A percentile compares a stretch with the other conserved stretches of the same genome.
Conservation (phyloP, 192 early-diverging fungal species). For the Geosiphon pyriformis region DNA sequence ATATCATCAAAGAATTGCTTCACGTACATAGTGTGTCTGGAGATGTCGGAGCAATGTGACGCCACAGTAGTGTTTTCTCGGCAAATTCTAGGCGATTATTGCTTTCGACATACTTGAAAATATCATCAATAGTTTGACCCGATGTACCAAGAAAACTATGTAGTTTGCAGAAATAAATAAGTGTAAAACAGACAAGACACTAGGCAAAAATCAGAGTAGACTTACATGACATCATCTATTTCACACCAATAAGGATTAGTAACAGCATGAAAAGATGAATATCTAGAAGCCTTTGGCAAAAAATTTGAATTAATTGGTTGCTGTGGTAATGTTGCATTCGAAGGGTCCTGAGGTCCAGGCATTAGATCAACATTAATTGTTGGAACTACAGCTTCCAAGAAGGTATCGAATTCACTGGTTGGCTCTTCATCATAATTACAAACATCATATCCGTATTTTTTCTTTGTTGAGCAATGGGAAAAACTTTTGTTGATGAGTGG, state of each 20-base stretch:
- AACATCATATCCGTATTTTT: conserved; percentile 48
- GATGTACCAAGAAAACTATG: conserved; percentile 69
- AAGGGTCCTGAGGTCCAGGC: conserved; percentile 77
- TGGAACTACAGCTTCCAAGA: conserved; percentile 59
- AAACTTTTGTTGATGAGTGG: too few relatives aligned
- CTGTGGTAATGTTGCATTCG: conserved; percentile 77
- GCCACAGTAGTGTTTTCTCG: conserved; percentile 67
- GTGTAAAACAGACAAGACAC: too few relatives aligned
- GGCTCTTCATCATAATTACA: conserved; percentile 44
- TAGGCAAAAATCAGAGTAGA: background rate
- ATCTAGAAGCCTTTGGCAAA: conserved; percentile 54
- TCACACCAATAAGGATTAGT: conserved; percentile 80
- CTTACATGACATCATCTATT: conserved; percentile 60
- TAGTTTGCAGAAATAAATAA: too few relatives aligned
- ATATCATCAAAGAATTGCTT: background rate
- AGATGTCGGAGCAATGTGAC: conserved; percentile 86
- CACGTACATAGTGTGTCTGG: conserved; percentile 89
- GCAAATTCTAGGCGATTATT: conserved; percentile 68
- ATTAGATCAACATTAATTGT: conserved; percentile 68
- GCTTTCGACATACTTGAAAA: conserved; percentile 58
- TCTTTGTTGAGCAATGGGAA: conserved; percentile 24
- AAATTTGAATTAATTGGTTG: conserved; percentile 73
- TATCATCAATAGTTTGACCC: conserved; percentile 88
- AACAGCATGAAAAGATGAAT: conserved; percentile 57
- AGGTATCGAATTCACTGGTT: conserved; percentile 53